A percentile compares a stretch with the other conserved stretches of the same genome.
These are phyloP conservation scores for Mycena indigotica DNA, from an alignment of 768 basidiomycete species.

Conservation along the genomic window DNA sequence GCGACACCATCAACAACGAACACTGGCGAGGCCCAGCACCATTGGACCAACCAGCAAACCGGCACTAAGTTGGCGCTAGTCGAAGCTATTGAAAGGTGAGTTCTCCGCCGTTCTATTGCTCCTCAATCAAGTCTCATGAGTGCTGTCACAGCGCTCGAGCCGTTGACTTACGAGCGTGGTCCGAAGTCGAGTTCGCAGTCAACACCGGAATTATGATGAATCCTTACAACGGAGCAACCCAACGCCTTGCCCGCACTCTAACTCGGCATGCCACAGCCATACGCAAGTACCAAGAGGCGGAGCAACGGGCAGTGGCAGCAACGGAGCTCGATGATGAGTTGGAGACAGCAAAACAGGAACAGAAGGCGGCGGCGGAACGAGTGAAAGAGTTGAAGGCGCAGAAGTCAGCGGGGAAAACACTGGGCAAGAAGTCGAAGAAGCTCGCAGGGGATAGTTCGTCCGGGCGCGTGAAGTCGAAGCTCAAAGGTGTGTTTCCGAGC, in stretches of 20 bases:
- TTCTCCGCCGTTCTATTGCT: background rate
- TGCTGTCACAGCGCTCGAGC: slow-evolving; percentile 7
- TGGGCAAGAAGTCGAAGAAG: background rate
- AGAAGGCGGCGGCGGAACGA: background rate
- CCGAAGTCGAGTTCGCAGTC: slow-evolving; percentile 10
- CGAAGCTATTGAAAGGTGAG: slow-evolving; percentile 19
- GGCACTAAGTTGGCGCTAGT: slow-evolving; percentile 23
- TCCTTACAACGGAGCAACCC: slow-evolving; percentile 1
- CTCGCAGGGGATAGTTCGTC: background rate
- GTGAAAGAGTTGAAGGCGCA: background rate
- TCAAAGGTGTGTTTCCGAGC: background rate
- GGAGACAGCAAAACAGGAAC: background rate
- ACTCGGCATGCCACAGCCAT: slow-evolving; percentile 1
- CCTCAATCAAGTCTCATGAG: too few species aligned
- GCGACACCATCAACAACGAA: slow-evolving; percentile 26
- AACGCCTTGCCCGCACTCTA: background rate
- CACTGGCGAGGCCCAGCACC: slow-evolving; percentile 25
- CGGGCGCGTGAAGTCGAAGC: background rate
- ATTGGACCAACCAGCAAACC: slow-evolving; percentile 24
- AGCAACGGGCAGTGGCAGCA: background rate
- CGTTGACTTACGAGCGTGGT: slow-evolving; percentile 7
- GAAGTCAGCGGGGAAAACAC: background rate
- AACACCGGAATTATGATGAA: slow-evolving; percentile 16
- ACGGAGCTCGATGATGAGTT: background rate
- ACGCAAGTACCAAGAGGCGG: background rate